phyloP scores from a whole-genome alignment of 2,329 filamentous ascomycete genomes.

The Rhexocercosporidium sp. region DNA sequence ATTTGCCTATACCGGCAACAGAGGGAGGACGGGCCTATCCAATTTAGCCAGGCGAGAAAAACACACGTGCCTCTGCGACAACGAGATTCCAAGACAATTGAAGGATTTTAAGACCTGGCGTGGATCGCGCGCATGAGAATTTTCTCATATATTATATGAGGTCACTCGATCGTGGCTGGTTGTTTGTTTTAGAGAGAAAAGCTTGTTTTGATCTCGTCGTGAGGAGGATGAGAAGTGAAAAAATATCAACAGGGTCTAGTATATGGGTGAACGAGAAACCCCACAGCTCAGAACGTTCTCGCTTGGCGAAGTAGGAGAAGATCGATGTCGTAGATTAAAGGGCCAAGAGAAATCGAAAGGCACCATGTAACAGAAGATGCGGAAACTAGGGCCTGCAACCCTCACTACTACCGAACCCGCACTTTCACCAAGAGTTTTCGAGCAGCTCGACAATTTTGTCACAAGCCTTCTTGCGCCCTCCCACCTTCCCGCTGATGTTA shows the following conservation, averaged over 20 bases:
- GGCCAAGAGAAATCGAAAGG: not conserved
- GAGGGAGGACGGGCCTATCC: not conserved
- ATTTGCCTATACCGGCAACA: conserved; percentile 12
- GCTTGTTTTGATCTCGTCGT: conserved; percentile 17
- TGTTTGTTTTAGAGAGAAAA: not conserved
- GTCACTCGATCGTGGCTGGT: not conserved
- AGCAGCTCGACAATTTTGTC: conserved; percentile 33
- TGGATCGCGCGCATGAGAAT: not conserved
- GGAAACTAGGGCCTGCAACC: not conserved
- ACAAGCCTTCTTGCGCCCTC: conserved; percentile 29
- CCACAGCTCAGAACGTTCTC: not conserved
- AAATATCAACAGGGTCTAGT: not conserved
- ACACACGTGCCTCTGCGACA: not conserved
- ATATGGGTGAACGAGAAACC: not conserved
- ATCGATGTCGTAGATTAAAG: not conserved
- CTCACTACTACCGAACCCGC: not conserved
- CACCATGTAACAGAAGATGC: not conserved
- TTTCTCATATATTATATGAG: not conserved
- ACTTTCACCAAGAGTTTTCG: conserved; percentile 15
- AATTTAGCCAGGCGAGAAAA: conserved; percentile 14
- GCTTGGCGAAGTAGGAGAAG: not conserved
- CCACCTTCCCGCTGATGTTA: conserved; percentile 19
- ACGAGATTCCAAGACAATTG: not conserved
- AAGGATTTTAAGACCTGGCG: not conserved
- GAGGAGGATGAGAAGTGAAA: not conserved